These are phyloP conservation scores for Pleurostoma richardsiae DNA, from an alignment of 2,329 filamentous ascomycete species.

Conservation along the genomic window DNA sequence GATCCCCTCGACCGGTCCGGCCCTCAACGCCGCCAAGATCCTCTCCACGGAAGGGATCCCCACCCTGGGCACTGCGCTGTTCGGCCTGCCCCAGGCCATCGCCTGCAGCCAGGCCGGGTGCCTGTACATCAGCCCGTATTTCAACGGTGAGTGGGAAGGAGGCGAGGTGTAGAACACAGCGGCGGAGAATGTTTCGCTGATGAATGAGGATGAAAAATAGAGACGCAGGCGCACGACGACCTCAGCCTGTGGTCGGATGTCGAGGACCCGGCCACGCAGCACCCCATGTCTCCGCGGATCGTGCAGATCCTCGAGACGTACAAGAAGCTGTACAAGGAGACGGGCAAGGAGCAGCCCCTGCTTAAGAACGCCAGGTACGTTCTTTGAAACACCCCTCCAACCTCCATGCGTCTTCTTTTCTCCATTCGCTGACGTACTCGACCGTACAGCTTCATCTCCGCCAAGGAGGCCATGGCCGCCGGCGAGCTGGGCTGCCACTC, in stretches of 20 bases:
- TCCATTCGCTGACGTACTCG: slow-evolving; percentile 1
- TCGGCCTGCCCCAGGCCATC: slow-evolving; percentile 41
- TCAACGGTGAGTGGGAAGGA: slow-evolving; percentile 28
- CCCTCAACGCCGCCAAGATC: slow-evolving; percentile 36
- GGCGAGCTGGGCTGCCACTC: slow-evolving; percentile 41
- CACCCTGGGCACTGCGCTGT: slow-evolving; percentile 41
- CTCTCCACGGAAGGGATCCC: slow-evolving; percentile 37
- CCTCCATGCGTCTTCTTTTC: not conserved
- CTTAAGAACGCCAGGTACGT: slow-evolving; percentile 38
- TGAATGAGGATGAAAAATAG: slow-evolving; percentile 14
- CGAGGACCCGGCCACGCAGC: slow-evolving; percentile 37
- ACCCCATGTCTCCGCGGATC: slow-evolving; percentile 41
- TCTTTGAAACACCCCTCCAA: too few relatives aligned
- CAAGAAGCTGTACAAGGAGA: slow-evolving; percentile 36
- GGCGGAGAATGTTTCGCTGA: not conserved
- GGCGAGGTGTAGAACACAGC: not conserved
- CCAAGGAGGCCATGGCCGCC: slow-evolving; percentile 38
- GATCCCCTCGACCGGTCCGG: slow-evolving; percentile 42
- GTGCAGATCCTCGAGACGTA: slow-evolving; percentile 43
- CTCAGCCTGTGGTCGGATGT: slow-evolving; percentile 38
- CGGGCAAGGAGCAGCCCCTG: slow-evolving; percentile 40
- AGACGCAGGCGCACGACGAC: slow-evolving; percentile 36
- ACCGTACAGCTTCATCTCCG: slow-evolving; percentile 30
- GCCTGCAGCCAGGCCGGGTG: slow-evolving; percentile 41
- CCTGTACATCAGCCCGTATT: slow-evolving; percentile 44